A percentile compares a stretch with the other conserved stretches of the same genome.
Conservation (phyloP, 2,329 filamentous ascomycete genomes). For the Fusarium coffeatum region DNA sequence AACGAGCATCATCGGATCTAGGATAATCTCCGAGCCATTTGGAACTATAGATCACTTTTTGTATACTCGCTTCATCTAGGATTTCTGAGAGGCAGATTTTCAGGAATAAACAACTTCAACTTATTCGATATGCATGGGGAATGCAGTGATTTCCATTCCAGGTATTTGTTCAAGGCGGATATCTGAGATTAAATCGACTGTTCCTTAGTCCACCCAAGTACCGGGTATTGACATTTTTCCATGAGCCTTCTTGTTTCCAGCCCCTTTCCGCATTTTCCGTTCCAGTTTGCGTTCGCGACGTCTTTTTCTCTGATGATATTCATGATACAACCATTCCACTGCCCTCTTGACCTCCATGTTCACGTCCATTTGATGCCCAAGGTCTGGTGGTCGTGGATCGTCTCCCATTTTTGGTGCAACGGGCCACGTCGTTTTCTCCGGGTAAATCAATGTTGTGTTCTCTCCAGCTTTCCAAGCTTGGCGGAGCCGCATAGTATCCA, state of each 20-base stretch:
- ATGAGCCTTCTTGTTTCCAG: not conserved
- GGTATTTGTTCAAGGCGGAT: no score
- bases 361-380: not conserved
- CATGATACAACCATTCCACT: not conserved
- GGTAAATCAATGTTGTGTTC: fast-evolving
- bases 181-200: no score
- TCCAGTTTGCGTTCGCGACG: not conserved
- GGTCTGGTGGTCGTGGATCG: not conserved
- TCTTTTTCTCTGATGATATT: not conserved
- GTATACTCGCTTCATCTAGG: no score
- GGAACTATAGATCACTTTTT: no score
- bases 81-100: no score
- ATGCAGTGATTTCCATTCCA: no score
- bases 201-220: not conserved
- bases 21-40: no score
- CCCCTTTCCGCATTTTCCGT: not conserved
- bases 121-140: no score
- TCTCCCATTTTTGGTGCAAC: not conserved
- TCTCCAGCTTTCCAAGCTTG: not conserved
- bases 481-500: not conserved
- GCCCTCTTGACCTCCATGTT: not conserved
- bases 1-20: no score
- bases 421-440: not conserved
- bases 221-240: fast-evolving
- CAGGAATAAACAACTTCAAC: no score